phyloP scores from a whole-genome alignment of 371 early-diverging fungal species.

The Lichtheimia ornata region DNA sequence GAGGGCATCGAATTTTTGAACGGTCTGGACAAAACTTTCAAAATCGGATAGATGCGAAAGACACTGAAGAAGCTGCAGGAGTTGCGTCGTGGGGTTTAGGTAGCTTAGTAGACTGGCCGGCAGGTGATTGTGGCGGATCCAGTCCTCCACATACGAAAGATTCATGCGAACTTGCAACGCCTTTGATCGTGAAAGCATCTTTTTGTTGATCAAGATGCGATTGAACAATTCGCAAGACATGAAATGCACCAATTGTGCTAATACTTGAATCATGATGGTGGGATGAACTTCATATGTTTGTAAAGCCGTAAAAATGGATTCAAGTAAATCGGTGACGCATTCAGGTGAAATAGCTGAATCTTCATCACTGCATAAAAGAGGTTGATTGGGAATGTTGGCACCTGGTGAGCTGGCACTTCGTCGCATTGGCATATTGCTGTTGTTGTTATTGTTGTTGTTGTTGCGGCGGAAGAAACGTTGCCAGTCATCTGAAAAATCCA shows the following conservation, averaged over 20 bases:
- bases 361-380: too few relatives aligned
- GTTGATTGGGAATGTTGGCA: background rate
- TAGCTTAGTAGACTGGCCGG: conserved; percentile 50
- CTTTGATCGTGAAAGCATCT: conserved; percentile 75
- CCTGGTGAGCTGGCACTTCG: conserved; percentile 11
- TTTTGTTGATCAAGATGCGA: conserved; percentile 73
- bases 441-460: conserved; percentile 8
- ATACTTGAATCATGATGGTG: conserved; percentile 46
- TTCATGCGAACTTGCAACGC: conserved; percentile 88
- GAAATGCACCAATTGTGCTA: conserved; percentile 76
- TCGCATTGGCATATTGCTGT: conserved; percentile 12
- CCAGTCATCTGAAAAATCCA: conserved; percentile 63
- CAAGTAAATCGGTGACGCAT: conserved; percentile 63
- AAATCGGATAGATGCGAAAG: conserved; percentile 69
- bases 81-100: conserved; percentile 68
- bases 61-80: conserved; percentile 83
- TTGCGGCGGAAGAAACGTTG: conserved; percentile 44
- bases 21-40: conserved; percentile 70
- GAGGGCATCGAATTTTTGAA: conserved; percentile 60
- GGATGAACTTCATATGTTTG: conserved; percentile 68
- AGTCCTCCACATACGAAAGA: conserved; percentile 79
- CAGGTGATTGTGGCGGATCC: conserved; percentile 68
- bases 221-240: conserved; percentile 83
- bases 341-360: conserved; percentile 46
- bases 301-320: conserved; percentile 62